Base-by-base conservation (phyloP, 192 early-diverging fungal species). In the Podila epicladia region DNA sequence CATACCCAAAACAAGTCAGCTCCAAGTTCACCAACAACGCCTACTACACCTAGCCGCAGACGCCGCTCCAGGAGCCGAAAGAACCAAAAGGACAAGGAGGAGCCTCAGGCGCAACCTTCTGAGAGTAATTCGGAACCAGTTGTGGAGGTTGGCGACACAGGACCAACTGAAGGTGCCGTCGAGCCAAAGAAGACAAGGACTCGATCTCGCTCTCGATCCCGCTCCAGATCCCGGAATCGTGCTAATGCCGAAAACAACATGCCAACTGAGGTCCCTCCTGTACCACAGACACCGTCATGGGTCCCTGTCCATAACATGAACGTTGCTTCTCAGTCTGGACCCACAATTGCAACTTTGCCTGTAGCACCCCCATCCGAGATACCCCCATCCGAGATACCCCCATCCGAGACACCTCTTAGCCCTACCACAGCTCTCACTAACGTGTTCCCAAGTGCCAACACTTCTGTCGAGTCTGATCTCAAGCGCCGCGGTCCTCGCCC, bases 401-500 rank as follows among this genome's bases (percentile, higher is more conserved):
- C 68, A 9, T 41, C 35, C 5, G n/a, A 37, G 5, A 49, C 37
- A 1, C 58, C 75, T 17, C 19, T 55, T 4, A 68, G 65, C 37
- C 63, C 65, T 17, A 28, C 17, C 7, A 64, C 60, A 20, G n/a
- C 37, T 2, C n/a, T 57, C 4, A 58, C 65, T 0, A 49, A 24
- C 20, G 38, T 66, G 2, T 45, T 59, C 26, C 65, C 65, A 1
- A 29, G 13, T 33, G 11, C 38, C 5, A 64, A 17, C 31, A 49
- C 24, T 15, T n/a, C 50, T 17, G 33, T n/a, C 1, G 75, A 80
- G 28, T 72, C 77, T 17, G 77, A 80, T 2, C 48, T 73, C 50
- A 80, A 80, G 55, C 70, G 77, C 64, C 77, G 77, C 38, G 77
- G 71, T 17, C 77, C 77, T 41, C 77, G 77, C 24, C 77, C 77